Evolutionary conservation across 176 grass and related monocot genomes (phyloP).

Genomic region (Puya raimondii): DNA sequence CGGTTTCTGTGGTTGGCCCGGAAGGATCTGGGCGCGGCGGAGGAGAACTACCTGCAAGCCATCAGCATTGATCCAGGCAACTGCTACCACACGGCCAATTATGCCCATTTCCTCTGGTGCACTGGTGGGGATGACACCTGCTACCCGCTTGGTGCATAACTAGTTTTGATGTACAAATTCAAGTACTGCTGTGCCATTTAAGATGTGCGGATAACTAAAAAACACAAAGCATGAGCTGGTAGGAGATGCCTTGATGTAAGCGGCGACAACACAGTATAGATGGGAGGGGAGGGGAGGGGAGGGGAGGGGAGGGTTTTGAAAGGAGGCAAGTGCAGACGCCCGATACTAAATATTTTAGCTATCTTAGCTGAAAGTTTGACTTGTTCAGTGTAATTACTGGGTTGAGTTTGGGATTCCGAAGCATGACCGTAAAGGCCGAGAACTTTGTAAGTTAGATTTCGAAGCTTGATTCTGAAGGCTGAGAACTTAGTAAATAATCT

Average conservation of each 20-base stretch:
- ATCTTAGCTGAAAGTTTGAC: no score
- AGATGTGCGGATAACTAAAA: neutral
- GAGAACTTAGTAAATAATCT: neutral
- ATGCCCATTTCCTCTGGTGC: constrained; percentile 22
- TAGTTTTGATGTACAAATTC: neutral
- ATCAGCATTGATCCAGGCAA: constrained; percentile 18
- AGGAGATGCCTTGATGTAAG: neutral
- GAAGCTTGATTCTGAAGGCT: neutral
- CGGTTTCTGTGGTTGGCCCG: constrained; percentile 14
- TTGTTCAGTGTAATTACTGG: no score
- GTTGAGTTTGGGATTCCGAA: neutral
- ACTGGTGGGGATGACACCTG: constrained; percentile 25
- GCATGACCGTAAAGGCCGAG: neutral
- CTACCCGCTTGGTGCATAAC: constrained; percentile 7
- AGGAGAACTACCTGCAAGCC: constrained; percentile 23
- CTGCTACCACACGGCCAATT: constrained; percentile 19
- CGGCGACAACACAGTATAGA: no score
- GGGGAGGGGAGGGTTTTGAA: no score
- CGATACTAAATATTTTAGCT: no score
- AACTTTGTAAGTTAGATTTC: neutral
- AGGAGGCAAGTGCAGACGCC: no score
- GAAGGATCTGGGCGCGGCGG: constrained; percentile 14
- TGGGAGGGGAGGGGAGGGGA: no score
- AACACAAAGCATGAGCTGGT: neutral
- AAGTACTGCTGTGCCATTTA: neutral